Conservation (phyloP, 2,329 filamentous ascomycete genomes). For the Paracamarosporium sp. region DNA sequence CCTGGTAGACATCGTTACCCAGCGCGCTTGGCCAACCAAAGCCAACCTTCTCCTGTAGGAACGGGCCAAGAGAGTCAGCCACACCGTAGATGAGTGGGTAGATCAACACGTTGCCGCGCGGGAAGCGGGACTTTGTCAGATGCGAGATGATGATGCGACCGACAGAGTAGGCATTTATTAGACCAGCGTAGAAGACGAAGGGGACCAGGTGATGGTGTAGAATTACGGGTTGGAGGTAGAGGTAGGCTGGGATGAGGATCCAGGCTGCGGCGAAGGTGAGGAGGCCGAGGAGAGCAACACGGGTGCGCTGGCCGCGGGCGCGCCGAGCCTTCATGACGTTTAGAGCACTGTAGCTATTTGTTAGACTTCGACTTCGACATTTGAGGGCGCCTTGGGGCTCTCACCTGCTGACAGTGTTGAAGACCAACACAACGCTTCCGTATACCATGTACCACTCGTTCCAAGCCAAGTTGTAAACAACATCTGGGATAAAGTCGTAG, state of each 20-base stretch:
- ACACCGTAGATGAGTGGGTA: conserved; percentile 80
- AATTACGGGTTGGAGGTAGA: conserved; percentile 84
- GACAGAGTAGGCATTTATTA: conserved; percentile 94
- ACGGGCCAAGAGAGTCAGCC: conserved; percentile 79
- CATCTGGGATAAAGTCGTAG: conserved; percentile 68
- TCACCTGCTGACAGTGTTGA: conserved; percentile 79
- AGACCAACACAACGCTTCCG: conserved; percentile 78
- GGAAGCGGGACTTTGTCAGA: conserved; percentile 85
- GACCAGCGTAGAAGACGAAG: conserved; percentile 85
- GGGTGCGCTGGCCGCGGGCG: conserved; percentile 72
- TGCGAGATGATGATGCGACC: conserved; percentile 96
- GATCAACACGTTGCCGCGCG: conserved; percentile 85
- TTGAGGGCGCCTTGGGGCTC: conserved; percentile 9
- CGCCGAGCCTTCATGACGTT: conserved; percentile 87
- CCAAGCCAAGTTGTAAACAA: conserved; percentile 80
- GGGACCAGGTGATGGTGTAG: conserved; percentile 84
- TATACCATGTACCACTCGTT: conserved; percentile 94
- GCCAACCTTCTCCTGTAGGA: conserved; percentile 55
- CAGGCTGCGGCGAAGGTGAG: conserved; percentile 81
- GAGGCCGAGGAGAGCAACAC: conserved; percentile 81
- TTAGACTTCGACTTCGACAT: neutral
- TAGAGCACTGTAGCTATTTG: conserved; percentile 60
- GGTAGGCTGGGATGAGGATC: conserved; percentile 77
- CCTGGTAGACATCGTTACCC: conserved; percentile 77
- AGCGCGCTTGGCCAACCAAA: conserved; percentile 56